A percentile compares a stretch with the other conserved stretches of the same genome.
Conservation (phyloP, 2,329 filamentous ascomycete genomes). For the Helotiales sp. region DNA sequence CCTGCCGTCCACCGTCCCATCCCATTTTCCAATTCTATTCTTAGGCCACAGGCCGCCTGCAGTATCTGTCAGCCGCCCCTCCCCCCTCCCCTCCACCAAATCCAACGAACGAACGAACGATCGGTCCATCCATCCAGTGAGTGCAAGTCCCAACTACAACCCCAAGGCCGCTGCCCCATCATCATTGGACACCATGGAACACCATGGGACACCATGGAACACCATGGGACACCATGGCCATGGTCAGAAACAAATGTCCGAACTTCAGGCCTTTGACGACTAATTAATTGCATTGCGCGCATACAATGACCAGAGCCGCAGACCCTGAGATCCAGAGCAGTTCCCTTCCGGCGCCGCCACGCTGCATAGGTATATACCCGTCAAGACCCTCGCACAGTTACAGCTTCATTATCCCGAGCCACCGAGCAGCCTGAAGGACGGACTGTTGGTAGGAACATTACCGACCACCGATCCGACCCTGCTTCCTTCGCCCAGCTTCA, state of each 20-base stretch:
- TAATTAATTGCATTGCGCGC: not conserved
- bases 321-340: constrained; percentile 1
- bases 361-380: constrained; percentile 15
- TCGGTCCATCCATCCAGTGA: too few relatives aligned
- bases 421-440: constrained; percentile 33
- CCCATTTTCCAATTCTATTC: too few relatives aligned
- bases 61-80: not conserved
- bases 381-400: constrained; percentile 3
- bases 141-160: not conserved
- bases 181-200: constrained; percentile 13
- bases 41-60: not conserved
- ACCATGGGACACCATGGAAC: not conserved
- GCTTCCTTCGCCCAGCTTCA: constrained; percentile 22
- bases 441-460: constrained; percentile 3
- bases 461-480: constrained; percentile 14
- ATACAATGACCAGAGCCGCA: too few relatives aligned
- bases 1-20: too few relatives aligned
- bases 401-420: constrained; percentile 24
- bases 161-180: constrained; percentile 5
- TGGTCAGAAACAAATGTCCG: not conserved
- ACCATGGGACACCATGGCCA: not conserved
- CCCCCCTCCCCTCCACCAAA: constrained; percentile 2
- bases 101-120: not conserved
- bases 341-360: constrained; percentile 8
- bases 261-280: not conserved